These are phyloP conservation scores for Salicornia ramosissima DNA, from an alignment of 148 eudicot genomes.

Conservation along the genomic window DNA sequence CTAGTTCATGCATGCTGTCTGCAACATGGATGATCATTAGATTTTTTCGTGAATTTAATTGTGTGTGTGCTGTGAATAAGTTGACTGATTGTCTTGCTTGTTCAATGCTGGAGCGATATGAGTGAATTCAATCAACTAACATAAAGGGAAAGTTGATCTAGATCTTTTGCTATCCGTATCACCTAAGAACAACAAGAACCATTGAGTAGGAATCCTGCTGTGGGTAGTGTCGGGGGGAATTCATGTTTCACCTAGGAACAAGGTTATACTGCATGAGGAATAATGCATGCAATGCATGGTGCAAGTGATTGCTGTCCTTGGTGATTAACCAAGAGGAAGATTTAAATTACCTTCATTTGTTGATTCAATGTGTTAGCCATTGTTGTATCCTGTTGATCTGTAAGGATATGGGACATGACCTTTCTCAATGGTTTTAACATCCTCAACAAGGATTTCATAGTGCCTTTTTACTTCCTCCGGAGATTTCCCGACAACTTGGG, in stretches of 20 bases:
- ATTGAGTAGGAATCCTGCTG: neutral
- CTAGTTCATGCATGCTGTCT: neutral
- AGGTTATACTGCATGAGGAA: neutral
- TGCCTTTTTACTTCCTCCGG: slow-evolving; percentile 62
- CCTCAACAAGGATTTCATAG: slow-evolving; percentile 52
- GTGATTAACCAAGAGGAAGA: neutral
- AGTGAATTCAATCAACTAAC: neutral
- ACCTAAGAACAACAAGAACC: neutral
- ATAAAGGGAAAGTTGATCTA: neutral
- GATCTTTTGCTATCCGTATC: neutral
- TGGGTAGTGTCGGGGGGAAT: too few species aligned
- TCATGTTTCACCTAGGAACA: neutral
- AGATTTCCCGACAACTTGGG: slow-evolving; percentile 54
- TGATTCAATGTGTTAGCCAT: slow-evolving; percentile 11
- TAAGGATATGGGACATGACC: slow-evolving; percentile 55
- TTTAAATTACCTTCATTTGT: slow-evolving; percentile 27
- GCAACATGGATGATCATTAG: neutral
- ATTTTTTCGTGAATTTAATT: neutral
- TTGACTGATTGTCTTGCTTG: neutral
- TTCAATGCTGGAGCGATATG: neutral
- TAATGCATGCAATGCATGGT: neutral
- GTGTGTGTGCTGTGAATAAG: neutral
- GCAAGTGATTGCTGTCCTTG: slow-evolving; percentile 10
- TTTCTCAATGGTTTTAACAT: slow-evolving; percentile 47
- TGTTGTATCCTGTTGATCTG: slow-evolving; percentile 27